phyloP scores from a whole-genome alignment of 2,329 filamentous ascomycete species.

The Talaromyces sp. region DNA sequence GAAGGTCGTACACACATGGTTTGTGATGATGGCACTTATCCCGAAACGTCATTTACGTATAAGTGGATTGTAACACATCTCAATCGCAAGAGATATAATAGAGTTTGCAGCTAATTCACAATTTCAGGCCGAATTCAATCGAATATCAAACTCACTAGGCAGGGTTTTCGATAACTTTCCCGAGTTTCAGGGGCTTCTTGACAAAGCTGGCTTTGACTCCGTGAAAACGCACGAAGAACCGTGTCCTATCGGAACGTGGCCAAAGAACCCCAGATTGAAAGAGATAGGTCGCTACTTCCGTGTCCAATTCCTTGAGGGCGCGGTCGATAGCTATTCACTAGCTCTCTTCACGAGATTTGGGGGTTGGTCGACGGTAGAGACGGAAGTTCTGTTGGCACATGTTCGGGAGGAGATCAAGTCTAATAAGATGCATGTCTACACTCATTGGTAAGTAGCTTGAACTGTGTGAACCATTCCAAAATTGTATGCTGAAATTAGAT shows the following conservation, averaged over 20 bases:
- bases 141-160: constrained; percentile 38
- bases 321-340: constrained; percentile 27
- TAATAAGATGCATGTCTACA: constrained; percentile 31
- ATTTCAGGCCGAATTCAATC: constrained; percentile 20
- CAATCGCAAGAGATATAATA: not conserved
- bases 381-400: constrained; percentile 23
- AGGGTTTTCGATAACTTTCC: constrained; percentile 21
- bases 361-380: constrained; percentile 24
- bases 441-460: constrained; percentile 23
- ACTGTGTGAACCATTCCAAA: not conserved
- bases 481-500: not conserved
- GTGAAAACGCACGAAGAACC: constrained; percentile 22
- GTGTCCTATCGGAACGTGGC: constrained; percentile 31
- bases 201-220: constrained; percentile 26
- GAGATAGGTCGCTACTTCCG: constrained; percentile 28
- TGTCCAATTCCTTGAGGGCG: constrained; percentile 25
- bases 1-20: constrained; percentile 21
- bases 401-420: constrained; percentile 24
- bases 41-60: constrained; percentile 18
- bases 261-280: constrained; percentile 27
- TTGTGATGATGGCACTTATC: constrained; percentile 28
- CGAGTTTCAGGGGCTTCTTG: constrained; percentile 19
- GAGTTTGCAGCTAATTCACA: not conserved
- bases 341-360: constrained; percentile 28
- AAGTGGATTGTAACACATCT: constrained; percentile 16